Evolutionary conservation across 2,329 filamentous ascomycete genomes (phyloP), one percentile per base, ranked within the genome.

Genomic region (Pleomassaria siparia): DNA sequence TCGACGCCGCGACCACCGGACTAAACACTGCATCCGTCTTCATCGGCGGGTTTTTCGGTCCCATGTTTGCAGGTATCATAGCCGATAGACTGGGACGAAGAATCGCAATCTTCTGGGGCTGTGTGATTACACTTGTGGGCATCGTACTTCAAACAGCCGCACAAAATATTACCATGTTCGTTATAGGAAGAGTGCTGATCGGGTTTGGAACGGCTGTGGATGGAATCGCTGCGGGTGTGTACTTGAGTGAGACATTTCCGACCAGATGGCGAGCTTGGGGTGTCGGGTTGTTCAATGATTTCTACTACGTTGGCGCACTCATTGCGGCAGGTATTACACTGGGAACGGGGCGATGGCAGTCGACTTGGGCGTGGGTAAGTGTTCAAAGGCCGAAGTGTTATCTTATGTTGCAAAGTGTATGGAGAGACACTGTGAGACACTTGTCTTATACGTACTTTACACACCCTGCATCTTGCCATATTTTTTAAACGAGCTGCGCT

Each of bases 1-100:
- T 83, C 7, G 81, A 67, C n/a, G 61, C 76, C 0, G 74, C 76
- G 0, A 81, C 79, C 0, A 77, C 72, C 0, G 79, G 76, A 3
- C 70, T 84, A 13, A 81, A 82, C 53, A 83, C 79, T 4, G 76
- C 79, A 0, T 76, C 77, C 1, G 73, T 78, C n/a, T 82, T 76
- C 56, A 78, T 83, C 40, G 80, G 80, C 10, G 72, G 73, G 25
- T 68, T 73, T 24, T 43, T 82, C 5, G 75, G 74, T 16, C 72
- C 72, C 1, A 57, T 80, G 7, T 51, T 75, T 24, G 72, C 71
- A 1, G 76, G 74, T 16, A 51, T 72, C 3, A 60, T 75, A 32
- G 66, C 74, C 1, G 77, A 79, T 57, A 57, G 57, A 22, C 60
- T 74, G 0, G 76, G 76, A 4, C 73, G 77, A 10, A 70, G 73